These are phyloP conservation scores for Phytophthora melonis DNA, from an alignment of 352 stramenopile genomes.

Conservation along the genomic window DNA sequence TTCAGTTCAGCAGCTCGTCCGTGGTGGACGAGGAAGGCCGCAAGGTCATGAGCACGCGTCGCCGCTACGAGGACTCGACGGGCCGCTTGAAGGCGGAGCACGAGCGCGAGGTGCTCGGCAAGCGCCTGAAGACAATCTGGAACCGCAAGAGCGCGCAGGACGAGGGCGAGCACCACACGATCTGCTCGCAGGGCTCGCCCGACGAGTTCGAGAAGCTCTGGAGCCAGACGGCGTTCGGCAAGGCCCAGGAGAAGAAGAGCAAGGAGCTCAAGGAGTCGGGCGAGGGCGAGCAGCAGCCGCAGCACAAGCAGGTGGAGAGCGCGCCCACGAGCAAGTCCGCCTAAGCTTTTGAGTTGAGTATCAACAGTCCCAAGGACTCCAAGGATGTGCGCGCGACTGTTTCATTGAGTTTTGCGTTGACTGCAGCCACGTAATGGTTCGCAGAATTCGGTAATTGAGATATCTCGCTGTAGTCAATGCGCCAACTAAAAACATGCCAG, in stretches of 20 bases:
- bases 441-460: not conserved
- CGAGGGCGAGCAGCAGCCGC: slow-evolving; percentile 26
- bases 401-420: not conserved
- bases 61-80: slow-evolving; percentile 86
- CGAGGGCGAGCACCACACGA: slow-evolving; percentile 68
- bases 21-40: slow-evolving; percentile 74
- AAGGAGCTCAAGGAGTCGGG: slow-evolving; percentile 61
- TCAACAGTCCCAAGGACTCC: not conserved
- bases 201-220: slow-evolving; percentile 86
- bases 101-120: slow-evolving; percentile 73
- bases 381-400: not conserved
- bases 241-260: slow-evolving; percentile 70
- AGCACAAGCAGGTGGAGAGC: slow-evolving; percentile 32
- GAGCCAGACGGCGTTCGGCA: slow-evolving; percentile 73
- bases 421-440: not conserved
- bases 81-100: slow-evolving; percentile 85
- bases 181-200: slow-evolving; percentile 58
- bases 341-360: slow-evolving; percentile 9
- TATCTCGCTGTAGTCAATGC: not conserved
- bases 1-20: slow-evolving; percentile 81
- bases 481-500: not conserved
- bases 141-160: slow-evolving; percentile 72
- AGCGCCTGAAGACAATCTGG: slow-evolving; percentile 82
- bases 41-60: slow-evolving; percentile 72
- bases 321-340: slow-evolving; percentile 21